These are phyloP conservation scores for Capsella rubella DNA, from an alignment of 441 rosid genomes.

Conservation along the genomic window DNA sequence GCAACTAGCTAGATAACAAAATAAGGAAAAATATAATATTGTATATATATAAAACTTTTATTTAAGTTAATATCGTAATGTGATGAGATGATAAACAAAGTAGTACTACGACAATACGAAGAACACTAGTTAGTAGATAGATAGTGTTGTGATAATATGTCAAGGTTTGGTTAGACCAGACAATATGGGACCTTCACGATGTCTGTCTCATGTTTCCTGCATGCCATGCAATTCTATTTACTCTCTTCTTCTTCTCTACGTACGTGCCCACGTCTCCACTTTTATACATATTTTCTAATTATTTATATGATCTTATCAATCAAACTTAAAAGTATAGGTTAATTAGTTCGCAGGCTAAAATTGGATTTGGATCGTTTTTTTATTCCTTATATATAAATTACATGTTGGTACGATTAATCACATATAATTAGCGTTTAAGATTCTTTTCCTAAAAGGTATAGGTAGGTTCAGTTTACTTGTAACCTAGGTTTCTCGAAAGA, in stretches of 20 bases:
- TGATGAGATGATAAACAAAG: conserved; percentile 7
- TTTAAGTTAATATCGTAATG: conserved; percentile 14
- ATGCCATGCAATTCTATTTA: conserved; percentile 46
- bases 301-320: conserved; percentile 3
- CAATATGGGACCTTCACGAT: conserved; percentile 49
- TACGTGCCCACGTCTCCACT: conserved; percentile 44
- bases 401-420: conserved; percentile 6
- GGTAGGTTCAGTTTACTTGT: conserved; percentile 23
- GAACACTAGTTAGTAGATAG: conserved; percentile 43
- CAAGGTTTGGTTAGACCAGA: conserved; percentile 45
- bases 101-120: conserved; percentile 44
- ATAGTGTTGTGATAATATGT: conserved; percentile 46
- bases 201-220: conserved; percentile 52
- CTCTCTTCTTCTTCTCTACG: conserved; percentile 33
- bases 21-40: neutral
- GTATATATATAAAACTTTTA: neutral
- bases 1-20: conserved; percentile 39
- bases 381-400: neutral
- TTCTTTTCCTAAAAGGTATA: neutral
- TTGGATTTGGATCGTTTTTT: neutral
- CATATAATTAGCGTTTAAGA: conserved; percentile 32
- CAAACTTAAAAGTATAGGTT: neutral
- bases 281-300: conserved; percentile 28
- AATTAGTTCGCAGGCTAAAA: neutral
- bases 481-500: conserved; percentile 36